A percentile compares a stretch with the other conserved stretches of the same genome.
These are phyloP conservation scores for Trichomonascaceae sp. DNA, from an alignment of 1,139 yeast genomes.

Conservation along the genomic window DNA sequence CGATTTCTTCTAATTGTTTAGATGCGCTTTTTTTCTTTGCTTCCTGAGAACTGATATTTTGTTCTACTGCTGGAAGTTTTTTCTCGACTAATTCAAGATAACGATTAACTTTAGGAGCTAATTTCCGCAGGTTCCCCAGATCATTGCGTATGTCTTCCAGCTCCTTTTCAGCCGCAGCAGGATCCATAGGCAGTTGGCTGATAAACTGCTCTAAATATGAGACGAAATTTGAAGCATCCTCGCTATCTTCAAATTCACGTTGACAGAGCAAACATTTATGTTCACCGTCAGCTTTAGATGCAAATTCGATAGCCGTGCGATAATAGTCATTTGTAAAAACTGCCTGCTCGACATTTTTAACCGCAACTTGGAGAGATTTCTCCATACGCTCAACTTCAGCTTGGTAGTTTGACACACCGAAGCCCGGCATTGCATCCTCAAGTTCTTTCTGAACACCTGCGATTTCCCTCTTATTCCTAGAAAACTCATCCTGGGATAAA, in stretches of 20 bases:
- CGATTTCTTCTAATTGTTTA: slow-evolving; percentile 3
- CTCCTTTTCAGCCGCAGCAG: slow-evolving; percentile 6
- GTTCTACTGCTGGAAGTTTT: slow-evolving; percentile 13
- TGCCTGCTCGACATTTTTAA: slow-evolving; percentile 57
- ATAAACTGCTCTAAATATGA: slow-evolving; percentile 4
- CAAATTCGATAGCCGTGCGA: slow-evolving; percentile 55
- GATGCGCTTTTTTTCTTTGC: neutral
- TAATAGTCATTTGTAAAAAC: slow-evolving; percentile 64
- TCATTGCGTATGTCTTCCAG: slow-evolving; percentile 28
- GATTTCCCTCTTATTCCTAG: slow-evolving; percentile 16
- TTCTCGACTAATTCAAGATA: slow-evolving; percentile 22
- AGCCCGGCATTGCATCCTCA: slow-evolving; percentile 16
- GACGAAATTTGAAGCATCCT: slow-evolving; percentile 3
- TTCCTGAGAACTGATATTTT: neutral
- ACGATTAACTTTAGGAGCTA: slow-evolving; percentile 21
- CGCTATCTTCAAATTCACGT: slow-evolving; percentile 45
- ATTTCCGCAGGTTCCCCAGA: slow-evolving; percentile 30
- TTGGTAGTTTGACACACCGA: slow-evolving; percentile 11
- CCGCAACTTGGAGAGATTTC: slow-evolving; percentile 50
- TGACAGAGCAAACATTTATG: slow-evolving; percentile 62
- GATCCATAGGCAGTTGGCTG: slow-evolving; percentile 1
- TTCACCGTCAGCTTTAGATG: slow-evolving; percentile 35
- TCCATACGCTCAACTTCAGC: slow-evolving; percentile 46
- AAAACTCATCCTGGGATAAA: slow-evolving; percentile 16
- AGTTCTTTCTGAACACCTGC: slow-evolving; percentile 19